Evolutionary conservation across 1,139 yeast genomes (phyloP).

Genomic region (Pichia sp.): DNA sequence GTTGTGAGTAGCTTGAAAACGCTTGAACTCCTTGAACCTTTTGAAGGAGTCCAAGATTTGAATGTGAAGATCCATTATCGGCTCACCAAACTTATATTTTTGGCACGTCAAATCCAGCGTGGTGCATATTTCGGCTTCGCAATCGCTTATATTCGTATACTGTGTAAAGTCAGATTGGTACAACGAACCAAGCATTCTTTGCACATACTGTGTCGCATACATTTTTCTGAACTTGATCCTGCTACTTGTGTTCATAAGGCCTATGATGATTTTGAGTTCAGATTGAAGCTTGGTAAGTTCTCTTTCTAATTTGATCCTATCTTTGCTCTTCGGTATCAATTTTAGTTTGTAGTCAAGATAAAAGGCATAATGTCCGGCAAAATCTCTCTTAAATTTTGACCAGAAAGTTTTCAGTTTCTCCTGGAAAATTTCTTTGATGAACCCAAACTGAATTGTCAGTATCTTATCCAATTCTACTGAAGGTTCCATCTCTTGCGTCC

Average conservation of each 20-base stretch:
- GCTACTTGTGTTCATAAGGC: neutral
- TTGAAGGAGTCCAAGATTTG: neutral
- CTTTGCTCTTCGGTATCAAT: conserved; percentile 7
- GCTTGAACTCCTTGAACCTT: neutral
- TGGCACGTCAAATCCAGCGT: neutral
- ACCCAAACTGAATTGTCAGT: neutral
- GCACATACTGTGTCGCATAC: conserved; percentile 4
- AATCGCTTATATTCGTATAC: conserved; percentile 11
- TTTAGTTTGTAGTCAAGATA: conserved; percentile 12
- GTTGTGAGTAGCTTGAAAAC: neutral
- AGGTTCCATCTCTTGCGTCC: no score
- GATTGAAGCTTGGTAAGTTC: neutral
- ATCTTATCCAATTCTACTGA: no score
- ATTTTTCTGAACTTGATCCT: conserved; percentile 2
- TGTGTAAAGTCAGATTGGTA: neutral
- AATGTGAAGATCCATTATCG: neutral
- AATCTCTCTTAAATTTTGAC: conserved; percentile 6
- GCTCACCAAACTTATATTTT: neutral
- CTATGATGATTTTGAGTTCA: neutral
- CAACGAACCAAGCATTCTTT: conserved; percentile 9
- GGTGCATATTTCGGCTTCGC: conserved; percentile 8
- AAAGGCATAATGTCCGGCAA: conserved; percentile 8
- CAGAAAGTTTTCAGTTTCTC: neutral
- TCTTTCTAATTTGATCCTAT: conserved; percentile 11
- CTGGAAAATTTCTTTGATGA: neutral